Percentiles rank a stretch among this genome's conserved stretches.
These are phyloP conservation scores for Arabidopsis suecica DNA, from an alignment of 345 rosid species.

Conservation along the genomic window DNA sequence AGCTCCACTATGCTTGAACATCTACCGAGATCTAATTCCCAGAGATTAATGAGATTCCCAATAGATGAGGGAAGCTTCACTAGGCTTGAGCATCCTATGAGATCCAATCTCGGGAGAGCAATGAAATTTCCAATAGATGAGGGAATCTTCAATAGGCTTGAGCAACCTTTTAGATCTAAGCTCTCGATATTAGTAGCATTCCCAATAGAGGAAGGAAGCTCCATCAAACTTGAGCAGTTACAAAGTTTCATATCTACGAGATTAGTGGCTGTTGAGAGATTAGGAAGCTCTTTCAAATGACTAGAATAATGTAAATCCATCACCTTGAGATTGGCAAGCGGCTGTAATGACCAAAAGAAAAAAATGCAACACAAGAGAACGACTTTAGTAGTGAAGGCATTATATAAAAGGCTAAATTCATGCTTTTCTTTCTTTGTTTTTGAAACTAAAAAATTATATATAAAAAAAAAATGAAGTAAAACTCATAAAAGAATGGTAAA, in stretches of 20 bases:
- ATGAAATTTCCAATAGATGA: background rate
- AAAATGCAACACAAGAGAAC: background rate
- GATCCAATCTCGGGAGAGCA: background rate
- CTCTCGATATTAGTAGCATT: background rate
- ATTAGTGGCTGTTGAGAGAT: background rate
- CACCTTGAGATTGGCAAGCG: background rate
- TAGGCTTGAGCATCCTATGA: background rate
- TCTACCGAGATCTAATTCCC: too few relatives aligned
- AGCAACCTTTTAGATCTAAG: background rate
- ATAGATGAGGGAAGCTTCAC: background rate
- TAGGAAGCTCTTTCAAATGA: background rate
- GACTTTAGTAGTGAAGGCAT: background rate
- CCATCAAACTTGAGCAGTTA: background rate
- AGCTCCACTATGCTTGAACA: background rate
- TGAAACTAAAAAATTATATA: too few relatives aligned
- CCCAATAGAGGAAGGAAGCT: background rate
- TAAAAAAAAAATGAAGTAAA: too few relatives aligned
- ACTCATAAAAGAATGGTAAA: background rate
- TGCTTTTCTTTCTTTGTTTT: background rate
- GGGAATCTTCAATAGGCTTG: background rate
- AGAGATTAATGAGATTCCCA: background rate
- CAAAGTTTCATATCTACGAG: too few relatives aligned
- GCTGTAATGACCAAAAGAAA: background rate
- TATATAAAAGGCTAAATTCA: background rate
- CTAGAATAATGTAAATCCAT: background rate